phyloP scores from a whole-genome alignment of 2,329 filamentous ascomycete species.

The Ophiosphaerella herpotricha region DNA sequence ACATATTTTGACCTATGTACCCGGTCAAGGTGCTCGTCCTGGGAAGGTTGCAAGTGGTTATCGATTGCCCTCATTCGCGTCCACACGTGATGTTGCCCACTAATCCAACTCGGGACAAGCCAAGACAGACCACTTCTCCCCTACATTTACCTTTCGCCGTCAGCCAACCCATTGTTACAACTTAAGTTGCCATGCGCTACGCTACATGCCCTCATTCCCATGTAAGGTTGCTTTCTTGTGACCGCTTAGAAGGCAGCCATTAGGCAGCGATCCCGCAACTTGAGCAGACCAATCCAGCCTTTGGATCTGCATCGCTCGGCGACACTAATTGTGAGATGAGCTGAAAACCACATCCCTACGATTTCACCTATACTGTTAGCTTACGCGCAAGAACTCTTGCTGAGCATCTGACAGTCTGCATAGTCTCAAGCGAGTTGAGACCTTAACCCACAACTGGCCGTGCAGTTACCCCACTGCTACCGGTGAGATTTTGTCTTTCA shows the following conservation, averaged over 20 bases:
- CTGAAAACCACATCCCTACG: conserved; percentile 23
- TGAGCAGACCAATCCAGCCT: conserved; percentile 12
- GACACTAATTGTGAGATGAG: conserved; percentile 31
- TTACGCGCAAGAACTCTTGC: conserved; percentile 14
- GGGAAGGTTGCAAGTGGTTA: background rate
- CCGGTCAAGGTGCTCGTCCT: background rate
- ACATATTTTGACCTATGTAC: no score
- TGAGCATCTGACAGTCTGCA: conserved; percentile 31
- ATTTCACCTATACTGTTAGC: conserved; percentile 12
- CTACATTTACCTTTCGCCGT: no score
- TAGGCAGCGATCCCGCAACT: conserved; percentile 32
- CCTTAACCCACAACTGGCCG: conserved; percentile 9
- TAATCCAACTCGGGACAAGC: background rate
- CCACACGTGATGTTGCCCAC: background rate
- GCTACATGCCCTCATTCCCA: background rate
- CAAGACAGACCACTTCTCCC: background rate
- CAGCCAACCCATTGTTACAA: no score
- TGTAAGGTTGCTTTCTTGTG: background rate
- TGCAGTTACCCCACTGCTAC: conserved; percentile 34
- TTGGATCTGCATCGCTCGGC: conserved; percentile 20
- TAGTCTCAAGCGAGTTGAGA: conserved; percentile 10
- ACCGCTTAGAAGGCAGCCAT: conserved; percentile 20
- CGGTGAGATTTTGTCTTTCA: conserved; percentile 32
- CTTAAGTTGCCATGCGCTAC: background rate
- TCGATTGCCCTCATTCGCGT: conserved; percentile 1